phyloP scores from a whole-genome alignment of 306 rosid genomes.

The Senna siamea region DNA sequence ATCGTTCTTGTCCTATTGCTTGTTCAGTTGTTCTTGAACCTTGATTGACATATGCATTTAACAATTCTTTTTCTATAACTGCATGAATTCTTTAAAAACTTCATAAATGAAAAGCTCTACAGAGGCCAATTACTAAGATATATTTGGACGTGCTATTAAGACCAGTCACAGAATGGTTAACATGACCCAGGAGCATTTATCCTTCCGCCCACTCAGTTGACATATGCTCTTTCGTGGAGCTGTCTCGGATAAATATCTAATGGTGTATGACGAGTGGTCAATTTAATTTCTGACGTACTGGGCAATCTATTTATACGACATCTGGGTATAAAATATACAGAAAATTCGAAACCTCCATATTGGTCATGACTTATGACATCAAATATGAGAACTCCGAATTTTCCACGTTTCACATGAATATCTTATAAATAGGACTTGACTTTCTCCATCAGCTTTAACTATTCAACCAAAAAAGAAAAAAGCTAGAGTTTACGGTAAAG shows the following conservation, averaged over 20 bases:
- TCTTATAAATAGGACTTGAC: not conserved
- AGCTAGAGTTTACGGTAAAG: constrained; percentile 25
- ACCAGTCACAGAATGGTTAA: constrained; percentile 5
- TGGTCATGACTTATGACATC: not conserved
- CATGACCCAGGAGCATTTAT: not conserved
- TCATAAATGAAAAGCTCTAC: not conserved
- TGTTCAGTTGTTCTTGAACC: constrained; percentile 27
- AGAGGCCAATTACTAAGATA: constrained; percentile 11
- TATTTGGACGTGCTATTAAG: constrained; percentile 1
- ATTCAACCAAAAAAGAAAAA: not conserved
- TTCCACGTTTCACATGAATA: not conserved
- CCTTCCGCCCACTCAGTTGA: not conserved
- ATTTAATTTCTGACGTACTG: not conserved
- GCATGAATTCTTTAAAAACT: not conserved
- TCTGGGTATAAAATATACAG: not conserved
- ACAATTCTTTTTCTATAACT: not conserved
- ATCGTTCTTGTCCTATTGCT: constrained; percentile 15
- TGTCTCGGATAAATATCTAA: not conserved
- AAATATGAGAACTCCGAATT: not conserved
- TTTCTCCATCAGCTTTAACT: not conserved
- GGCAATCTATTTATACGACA: not conserved
- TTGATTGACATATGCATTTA: not conserved
- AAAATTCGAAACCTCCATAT: not conserved
- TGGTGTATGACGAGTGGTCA: not conserved
- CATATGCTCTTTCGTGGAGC: not conserved